Conservation (phyloP, 2,329 filamentous ascomycete species). For the Exophiala phaeomuriformis region DNA sequence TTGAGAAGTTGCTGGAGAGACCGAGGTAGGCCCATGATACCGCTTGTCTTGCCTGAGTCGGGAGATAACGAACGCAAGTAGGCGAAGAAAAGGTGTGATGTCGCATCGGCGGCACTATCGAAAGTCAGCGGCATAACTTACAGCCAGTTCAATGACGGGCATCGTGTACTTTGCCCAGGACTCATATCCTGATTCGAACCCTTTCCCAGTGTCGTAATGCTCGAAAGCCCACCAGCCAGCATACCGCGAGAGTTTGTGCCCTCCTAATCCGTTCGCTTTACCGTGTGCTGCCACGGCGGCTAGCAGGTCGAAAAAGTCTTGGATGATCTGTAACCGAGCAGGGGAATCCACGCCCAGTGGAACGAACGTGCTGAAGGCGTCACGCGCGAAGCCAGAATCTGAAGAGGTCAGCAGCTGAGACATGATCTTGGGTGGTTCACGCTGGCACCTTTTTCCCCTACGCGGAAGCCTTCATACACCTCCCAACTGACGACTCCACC, state of each 20-base stretch:
- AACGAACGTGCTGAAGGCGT: slow-evolving; percentile 94
- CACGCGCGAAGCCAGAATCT: slow-evolving; percentile 87
- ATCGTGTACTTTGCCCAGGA: slow-evolving; percentile 66
- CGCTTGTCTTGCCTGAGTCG: slow-evolving; percentile 61
- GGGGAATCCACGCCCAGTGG: slow-evolving; percentile 86
- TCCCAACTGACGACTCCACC: slow-evolving; percentile 95
- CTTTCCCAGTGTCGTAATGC: slow-evolving; percentile 74
- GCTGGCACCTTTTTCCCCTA: slow-evolving; percentile 75
- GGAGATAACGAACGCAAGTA: slow-evolving; percentile 86
- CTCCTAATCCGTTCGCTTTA: slow-evolving; percentile 86
- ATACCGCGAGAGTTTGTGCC: slow-evolving; percentile 87
- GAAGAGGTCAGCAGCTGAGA: slow-evolving; percentile 23
- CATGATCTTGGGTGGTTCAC: slow-evolving; percentile 4
- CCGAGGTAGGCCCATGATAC: slow-evolving; percentile 78
- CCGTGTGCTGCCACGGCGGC: slow-evolving; percentile 86
- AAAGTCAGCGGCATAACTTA: slow-evolving; percentile 2
- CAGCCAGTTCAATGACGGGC: background rate
- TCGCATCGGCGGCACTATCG: slow-evolving; percentile 78
- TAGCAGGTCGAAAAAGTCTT: slow-evolving; percentile 92
- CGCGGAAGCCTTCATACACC: slow-evolving; percentile 89
- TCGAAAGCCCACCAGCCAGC: slow-evolving; percentile 99
- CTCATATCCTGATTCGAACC: slow-evolving; percentile 91
- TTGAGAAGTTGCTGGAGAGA: slow-evolving; percentile 85
- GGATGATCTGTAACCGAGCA: slow-evolving; percentile 78
- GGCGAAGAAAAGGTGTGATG: slow-evolving; percentile 95